phyloP scores from a whole-genome alignment of 179 eudicot genomes.

The Drosera spatulata region DNA sequence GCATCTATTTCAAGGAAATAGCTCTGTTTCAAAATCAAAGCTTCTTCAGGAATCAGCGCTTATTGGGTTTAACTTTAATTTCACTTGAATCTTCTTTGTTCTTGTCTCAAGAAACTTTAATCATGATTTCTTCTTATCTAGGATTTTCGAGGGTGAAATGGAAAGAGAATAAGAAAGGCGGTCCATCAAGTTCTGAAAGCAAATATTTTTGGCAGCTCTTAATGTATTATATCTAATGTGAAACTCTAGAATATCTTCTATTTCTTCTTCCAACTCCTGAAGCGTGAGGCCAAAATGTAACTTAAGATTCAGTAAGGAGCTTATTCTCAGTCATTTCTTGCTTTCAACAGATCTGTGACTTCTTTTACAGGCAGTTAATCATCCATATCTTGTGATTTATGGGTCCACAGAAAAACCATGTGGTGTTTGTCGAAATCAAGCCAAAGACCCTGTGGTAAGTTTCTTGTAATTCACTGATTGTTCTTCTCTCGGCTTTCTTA shows the following conservation, averaged over 20 bases:
- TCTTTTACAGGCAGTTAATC: constrained; percentile 76
- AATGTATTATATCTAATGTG: too few relatives aligned
- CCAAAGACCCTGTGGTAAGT: constrained; percentile 71
- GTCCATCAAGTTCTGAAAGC: too few relatives aligned
- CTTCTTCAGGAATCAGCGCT: too few relatives aligned
- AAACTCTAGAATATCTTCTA: background rate
- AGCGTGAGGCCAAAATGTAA: background rate
- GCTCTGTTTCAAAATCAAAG: too few relatives aligned
- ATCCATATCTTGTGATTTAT: constrained; percentile 90
- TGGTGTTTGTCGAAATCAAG: constrained; percentile 73
- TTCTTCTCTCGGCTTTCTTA: background rate
- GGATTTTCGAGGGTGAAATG: too few relatives aligned
- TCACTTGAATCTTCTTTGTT: too few relatives aligned
- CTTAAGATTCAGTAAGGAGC: background rate
- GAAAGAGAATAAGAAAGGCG: too few relatives aligned
- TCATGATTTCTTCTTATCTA: too few relatives aligned
- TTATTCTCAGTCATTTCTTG: background rate
- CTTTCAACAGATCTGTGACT: constrained; percentile 9
- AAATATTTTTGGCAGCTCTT: too few relatives aligned
- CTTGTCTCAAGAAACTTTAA: too few relatives aligned
- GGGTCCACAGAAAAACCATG: constrained; percentile 41
- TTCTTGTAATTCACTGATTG: background rate
- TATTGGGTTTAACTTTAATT: too few relatives aligned
- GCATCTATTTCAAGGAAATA: too few relatives aligned
- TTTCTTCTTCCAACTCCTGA: background rate